Conservation (phyloP, 1,284 basidiomycete species). For the Meira miltonrushii region DNA sequence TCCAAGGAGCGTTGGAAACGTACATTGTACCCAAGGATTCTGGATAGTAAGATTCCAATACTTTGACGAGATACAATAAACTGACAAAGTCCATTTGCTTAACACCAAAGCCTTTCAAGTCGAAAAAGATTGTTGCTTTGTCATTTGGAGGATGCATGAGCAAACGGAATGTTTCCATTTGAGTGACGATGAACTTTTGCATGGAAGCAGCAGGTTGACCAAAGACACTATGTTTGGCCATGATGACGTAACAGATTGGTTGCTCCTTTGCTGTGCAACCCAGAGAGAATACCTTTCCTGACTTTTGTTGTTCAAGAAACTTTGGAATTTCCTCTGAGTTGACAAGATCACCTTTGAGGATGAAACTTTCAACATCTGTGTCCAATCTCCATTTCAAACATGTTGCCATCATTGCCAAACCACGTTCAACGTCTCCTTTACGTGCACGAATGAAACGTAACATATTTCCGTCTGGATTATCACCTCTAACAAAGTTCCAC, state of each 20-base stretch:
- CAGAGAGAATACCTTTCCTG: conserved; percentile 50
- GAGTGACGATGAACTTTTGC: conserved; percentile 37
- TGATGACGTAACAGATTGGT: conserved; percentile 49
- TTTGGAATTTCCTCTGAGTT: conserved; percentile 27
- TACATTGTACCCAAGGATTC: conserved; percentile 8
- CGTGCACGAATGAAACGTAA: conserved; percentile 53
- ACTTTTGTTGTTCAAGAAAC: conserved; percentile 50
- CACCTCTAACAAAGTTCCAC: conserved; percentile 51
- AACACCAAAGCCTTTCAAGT: conserved; percentile 23
- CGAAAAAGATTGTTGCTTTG: conserved; percentile 17
- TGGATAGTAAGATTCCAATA: conserved; percentile 10
- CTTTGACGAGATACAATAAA: conserved; percentile 15
- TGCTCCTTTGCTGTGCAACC: conserved; percentile 49
- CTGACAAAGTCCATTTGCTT: conserved; percentile 13
- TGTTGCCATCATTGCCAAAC: conserved; percentile 53
- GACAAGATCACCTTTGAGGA: conserved; percentile 16
- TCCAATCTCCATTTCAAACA: conserved; percentile 47
- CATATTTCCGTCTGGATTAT: conserved; percentile 43
- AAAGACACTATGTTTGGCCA: conserved; percentile 40
- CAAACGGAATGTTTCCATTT: conserved; percentile 51
- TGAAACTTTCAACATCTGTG: conserved; percentile 22
- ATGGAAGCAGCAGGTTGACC: conserved; percentile 51
- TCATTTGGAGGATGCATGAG: conserved; percentile 51
- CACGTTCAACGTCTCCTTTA: conserved; percentile 50
- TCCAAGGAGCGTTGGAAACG: conserved; percentile 52